Evolutionary conservation across 2,329 filamentous ascomycete species (phyloP), one percentile per base, ranked within the genome.

Genomic region (Verticillium nubilum): DNA sequence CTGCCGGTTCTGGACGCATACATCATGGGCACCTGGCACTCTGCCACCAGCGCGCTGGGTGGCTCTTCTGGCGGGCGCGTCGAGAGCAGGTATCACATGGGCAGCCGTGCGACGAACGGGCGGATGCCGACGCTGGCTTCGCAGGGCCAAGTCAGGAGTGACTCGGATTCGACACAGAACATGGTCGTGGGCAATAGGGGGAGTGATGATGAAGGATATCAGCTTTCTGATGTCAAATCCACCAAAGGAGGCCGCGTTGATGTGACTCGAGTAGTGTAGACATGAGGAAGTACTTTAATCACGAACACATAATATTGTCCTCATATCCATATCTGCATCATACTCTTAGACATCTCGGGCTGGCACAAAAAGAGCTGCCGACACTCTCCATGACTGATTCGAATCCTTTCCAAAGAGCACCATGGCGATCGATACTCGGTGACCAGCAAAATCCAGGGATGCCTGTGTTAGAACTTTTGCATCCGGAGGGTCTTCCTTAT

Each of bases 1-100:
- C 67, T 74, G 2, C 72, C 72, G 2, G 67, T 73, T 6, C 64
- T 74, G 35, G 69, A 70, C 26, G 69, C 67, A 1, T 61, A 59
- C 15, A 58, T 65, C 23, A 59, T 63, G 62, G 60, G 59, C 4
- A 56, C 55, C 2, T 65, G 60, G 63, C 58, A 37, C 10, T 56
- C 57, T 6, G 55, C 63, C 15, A 62, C 35, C 6, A 42, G 35
- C n/a, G 35, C n/a, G 7, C 35, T 42, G 7, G 35, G 35, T n/a
- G 35, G 35, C 35, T 42, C 35, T 7, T 42, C 35, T 1, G 15
- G 15, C 35, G 35, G n/a, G n/a, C 35, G 35, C 15, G n/a, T 13
- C 15, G 35, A 17, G n/a, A n/a, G 15, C 17, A 17, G 35, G 3
- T n/a, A n/a, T 19, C n/a, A n/a, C 35, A 42, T 13, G 29, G 52